Percentiles rank a stretch among this genome's conserved stretches.
Evolutionary conservation across 2,329 filamentous ascomycete genomes (phyloP).

Genomic region (Trichoderma koningiopsis): DNA sequence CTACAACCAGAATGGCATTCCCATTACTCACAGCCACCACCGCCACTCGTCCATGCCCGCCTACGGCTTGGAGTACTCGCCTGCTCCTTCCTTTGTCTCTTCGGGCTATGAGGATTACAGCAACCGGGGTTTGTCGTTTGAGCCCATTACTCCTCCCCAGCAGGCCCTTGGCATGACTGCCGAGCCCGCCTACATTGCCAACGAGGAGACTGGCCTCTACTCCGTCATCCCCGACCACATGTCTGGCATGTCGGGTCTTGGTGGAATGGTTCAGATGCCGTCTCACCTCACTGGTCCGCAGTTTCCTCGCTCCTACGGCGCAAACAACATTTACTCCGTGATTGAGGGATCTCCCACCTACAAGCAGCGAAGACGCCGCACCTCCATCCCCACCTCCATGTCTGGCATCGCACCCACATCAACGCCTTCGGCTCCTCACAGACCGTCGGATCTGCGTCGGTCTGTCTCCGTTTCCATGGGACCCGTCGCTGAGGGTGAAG

Average conservation of each 20-base stretch:
- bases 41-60: slow-evolving; percentile 98
- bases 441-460: slow-evolving; percentile 85
- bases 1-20: slow-evolving; percentile 90
- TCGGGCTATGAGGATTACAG: slow-evolving; percentile 98
- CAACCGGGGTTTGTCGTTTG: slow-evolving; percentile 92
- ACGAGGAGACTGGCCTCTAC: slow-evolving; percentile 95
- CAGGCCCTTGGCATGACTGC: slow-evolving; percentile 78
- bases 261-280: slow-evolving; percentile 86
- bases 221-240: slow-evolving; percentile 90
- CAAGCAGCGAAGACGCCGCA: slow-evolving; percentile 92
- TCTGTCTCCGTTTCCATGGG: slow-evolving; percentile 88
- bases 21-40: slow-evolving; percentile 80
- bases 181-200: slow-evolving; percentile 96
- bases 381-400: slow-evolving; percentile 83
- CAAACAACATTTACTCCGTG: slow-evolving; percentile 86
- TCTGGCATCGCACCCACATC: slow-evolving; percentile 66
- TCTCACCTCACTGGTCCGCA: slow-evolving; percentile 80
- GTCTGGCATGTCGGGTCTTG: slow-evolving; percentile 70
- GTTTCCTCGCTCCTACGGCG: slow-evolving; percentile 72
- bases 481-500: slow-evolving; percentile 77
- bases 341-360: slow-evolving; percentile 98
- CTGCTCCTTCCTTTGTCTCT: slow-evolving; percentile 96
- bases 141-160: slow-evolving; percentile 94
- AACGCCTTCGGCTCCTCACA: slow-evolving; percentile 64
- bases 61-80: slow-evolving; percentile 93